phyloP scores from a whole-genome alignment of 2,329 filamentous ascomycete genomes.

The Aspergillus sp. region DNA sequence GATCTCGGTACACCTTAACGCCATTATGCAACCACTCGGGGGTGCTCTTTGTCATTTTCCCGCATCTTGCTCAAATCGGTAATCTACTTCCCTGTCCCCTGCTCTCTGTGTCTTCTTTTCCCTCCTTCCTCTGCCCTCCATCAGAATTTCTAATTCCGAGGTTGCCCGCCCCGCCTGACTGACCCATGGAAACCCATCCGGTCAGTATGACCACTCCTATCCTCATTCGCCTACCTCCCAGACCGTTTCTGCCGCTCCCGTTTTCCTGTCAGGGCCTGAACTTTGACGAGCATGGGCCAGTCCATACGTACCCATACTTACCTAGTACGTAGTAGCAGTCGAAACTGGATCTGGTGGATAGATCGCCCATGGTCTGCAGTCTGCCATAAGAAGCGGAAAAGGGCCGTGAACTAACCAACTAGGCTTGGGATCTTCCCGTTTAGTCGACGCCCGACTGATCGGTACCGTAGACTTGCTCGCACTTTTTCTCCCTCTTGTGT shows the following conservation, averaged over 20 bases:
- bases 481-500: background rate
- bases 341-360: slow-evolving; percentile 14
- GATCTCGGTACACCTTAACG: slow-evolving; percentile 13
- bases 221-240: slow-evolving; percentile 14
- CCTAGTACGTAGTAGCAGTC: slow-evolving; percentile 1
- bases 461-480: slow-evolving; percentile 8
- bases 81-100: background rate
- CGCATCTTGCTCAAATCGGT: too few relatives aligned
- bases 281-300: slow-evolving; percentile 27
- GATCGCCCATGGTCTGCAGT: slow-evolving; percentile 15
- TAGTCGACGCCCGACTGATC: slow-evolving; percentile 1
- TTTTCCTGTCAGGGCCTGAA: slow-evolving; percentile 31
- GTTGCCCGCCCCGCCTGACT: slow-evolving; percentile 8
- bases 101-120: background rate
- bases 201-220: slow-evolving; percentile 10
- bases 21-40: slow-evolving; percentile 1
- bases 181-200: slow-evolving; percentile 2
- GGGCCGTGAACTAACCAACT: background rate
- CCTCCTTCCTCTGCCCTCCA: background rate
- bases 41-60: background rate
- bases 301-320: background rate
- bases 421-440: slow-evolving; percentile 2
- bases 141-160: slow-evolving; percentile 12
- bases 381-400: slow-evolving; percentile 3
- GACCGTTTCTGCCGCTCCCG: slow-evolving; percentile 30